These are phyloP conservation scores for Fusarium sterilihyphosum DNA, from an alignment of 2,329 filamentous ascomycete genomes.

Conservation along the genomic window DNA sequence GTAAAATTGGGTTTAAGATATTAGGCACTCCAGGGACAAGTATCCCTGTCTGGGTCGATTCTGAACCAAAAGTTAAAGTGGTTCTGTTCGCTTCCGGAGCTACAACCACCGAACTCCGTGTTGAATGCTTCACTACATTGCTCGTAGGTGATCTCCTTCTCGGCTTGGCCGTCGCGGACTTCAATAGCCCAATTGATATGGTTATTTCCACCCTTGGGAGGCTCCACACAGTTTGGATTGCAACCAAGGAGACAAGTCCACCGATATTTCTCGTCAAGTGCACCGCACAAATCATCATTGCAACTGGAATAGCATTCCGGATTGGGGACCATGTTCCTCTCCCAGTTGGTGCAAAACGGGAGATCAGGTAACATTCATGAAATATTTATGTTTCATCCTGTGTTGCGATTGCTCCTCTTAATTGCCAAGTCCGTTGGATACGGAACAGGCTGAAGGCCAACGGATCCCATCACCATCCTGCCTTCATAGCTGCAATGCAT, in stretches of 20 bases:
- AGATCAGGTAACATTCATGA: no score
- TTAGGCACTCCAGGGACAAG: background rate
- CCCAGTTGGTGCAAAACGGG: background rate
- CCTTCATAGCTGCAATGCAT: no score
- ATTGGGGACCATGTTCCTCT: background rate
- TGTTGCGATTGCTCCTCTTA: no score
- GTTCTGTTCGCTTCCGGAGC: background rate
- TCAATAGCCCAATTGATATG: background rate
- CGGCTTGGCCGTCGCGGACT: background rate
- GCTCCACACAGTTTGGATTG: background rate
- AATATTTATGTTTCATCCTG: no score
- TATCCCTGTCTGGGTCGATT: background rate
- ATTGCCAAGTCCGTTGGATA: no score
- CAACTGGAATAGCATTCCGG: background rate
- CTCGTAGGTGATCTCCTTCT: background rate
- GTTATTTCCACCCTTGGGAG: background rate
- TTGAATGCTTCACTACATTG: background rate
- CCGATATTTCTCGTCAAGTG: background rate
- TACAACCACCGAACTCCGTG: background rate
- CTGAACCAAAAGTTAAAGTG: background rate
- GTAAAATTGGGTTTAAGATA: rapidly evolving
- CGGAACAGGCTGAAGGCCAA: no score
- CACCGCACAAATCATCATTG: background rate
- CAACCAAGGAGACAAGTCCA: background rate
- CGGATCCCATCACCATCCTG: no score